A percentile compares a stretch with the other conserved stretches of the same genome.
Conservation (phyloP, 129 eudicot genomes). For the Escallonia rubra region DNA sequence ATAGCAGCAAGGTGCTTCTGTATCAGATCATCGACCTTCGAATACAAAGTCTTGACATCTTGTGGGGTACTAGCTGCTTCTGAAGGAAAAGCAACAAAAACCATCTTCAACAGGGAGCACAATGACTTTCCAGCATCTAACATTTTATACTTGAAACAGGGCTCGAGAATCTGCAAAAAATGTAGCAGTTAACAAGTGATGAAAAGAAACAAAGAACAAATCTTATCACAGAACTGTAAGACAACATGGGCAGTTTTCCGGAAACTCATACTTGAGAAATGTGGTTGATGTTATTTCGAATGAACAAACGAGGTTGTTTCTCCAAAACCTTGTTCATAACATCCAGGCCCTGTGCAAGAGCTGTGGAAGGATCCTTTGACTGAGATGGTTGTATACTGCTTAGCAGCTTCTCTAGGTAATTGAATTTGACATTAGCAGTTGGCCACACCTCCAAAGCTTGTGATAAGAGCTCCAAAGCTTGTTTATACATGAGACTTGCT, state of each 20-base stretch:
- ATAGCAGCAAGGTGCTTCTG: slow-evolving; percentile 87
- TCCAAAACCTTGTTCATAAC: slow-evolving; percentile 99
- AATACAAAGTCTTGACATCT: slow-evolving; percentile 78
- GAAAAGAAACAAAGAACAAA: not conserved
- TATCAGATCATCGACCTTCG: slow-evolving; percentile 78
- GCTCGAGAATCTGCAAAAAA: slow-evolving; percentile 79
- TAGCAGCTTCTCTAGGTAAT: slow-evolving; percentile 92
- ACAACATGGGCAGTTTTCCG: too few relatives aligned
- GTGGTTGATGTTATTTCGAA: slow-evolving; percentile 85
- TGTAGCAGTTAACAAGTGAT: not conserved
- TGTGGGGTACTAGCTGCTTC: slow-evolving; percentile 78
- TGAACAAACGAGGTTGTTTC: slow-evolving; percentile 94
- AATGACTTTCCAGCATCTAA: slow-evolving; percentile 90
- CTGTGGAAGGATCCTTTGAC: slow-evolving; percentile 94
- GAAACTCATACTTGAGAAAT: slow-evolving; percentile 71
- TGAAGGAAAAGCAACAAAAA: slow-evolving; percentile 80
- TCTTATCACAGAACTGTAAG: not conserved
- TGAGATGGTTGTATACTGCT: slow-evolving; percentile 89
- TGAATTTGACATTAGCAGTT: slow-evolving; percentile 94
- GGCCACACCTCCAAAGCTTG: slow-evolving; percentile 99
- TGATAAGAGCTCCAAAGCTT: slow-evolving; percentile 90
- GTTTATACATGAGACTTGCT: slow-evolving; percentile 89
- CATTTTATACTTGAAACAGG: slow-evolving; percentile 96
- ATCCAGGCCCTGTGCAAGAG: slow-evolving; percentile 97
- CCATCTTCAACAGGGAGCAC: slow-evolving; percentile 91